Evolutionary conservation across 768 basidiomycete genomes (phyloP), one percentile per base, ranked within the genome.

Genomic region (Coprinopsis strossmayeri): DNA sequence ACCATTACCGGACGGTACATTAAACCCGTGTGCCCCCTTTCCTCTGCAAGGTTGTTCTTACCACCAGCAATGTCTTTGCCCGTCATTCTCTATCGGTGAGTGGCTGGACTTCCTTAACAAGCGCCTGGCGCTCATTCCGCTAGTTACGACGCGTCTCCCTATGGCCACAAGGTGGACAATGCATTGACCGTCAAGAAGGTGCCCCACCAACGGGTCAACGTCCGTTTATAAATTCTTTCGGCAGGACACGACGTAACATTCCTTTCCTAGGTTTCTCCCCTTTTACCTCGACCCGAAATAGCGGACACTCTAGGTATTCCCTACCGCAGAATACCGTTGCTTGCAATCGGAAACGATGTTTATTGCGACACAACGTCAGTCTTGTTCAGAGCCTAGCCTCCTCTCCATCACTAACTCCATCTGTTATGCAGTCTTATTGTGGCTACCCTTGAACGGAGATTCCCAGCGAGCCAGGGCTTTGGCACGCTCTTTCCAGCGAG

Each of bases 281-380:
- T 66, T n/a, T 67, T 77, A 5, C 79, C 80, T 28, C 77, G 80
- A 12, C 75, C 79, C 4, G 80, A 77, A 57, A 70, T 82, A 43
- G 70, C 76, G 43, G 71, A 74, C 18, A 57, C 72, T 1, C 67
- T 74, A 5, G 81, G 79, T 2, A 62, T 82, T 10, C 63, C 64
- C 21, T 81, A 82, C 60, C 76, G 81, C 10, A 72, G 76, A 12
- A 78, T 84, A 21, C 79, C 80, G 9, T 65, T 82, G 20, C 68
- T 81, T 5, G 76, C 79, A 7, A 77, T 82, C 37, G 80, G 79
- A 12, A 77, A 74, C 54, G 79, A 82, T 55, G 65, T 82, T 2
- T 81, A 79, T 60, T 78, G 76, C 57, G 79, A 81, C 59, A 79
- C 76, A 10, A 71, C 65, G 70, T 64, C 48, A 45, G 55, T 35